Evolutionary conservation across 78 protist species (phyloP).

Genomic region (Carpediemonas membranifera): DNA sequence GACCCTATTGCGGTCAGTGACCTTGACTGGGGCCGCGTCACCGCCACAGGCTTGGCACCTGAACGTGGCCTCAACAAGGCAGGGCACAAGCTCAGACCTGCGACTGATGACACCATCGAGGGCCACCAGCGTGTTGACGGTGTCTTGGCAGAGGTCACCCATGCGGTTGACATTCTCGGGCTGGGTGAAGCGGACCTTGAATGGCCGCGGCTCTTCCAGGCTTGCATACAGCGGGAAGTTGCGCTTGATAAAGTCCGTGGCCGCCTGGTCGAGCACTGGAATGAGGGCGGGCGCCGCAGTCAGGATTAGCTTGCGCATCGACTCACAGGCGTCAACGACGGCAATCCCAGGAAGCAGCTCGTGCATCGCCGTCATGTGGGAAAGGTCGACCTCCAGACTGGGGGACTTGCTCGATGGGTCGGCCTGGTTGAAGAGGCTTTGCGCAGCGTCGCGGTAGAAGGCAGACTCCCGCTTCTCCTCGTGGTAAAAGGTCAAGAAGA

Average conservation of each 20-base stretch:
- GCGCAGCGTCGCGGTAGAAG: too few relatives aligned
- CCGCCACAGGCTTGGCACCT: background rate
- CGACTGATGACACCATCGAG: slow-evolving; percentile 14
- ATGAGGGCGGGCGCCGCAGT: background rate
- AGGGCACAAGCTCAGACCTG: background rate
- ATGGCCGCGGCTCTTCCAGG: background rate
- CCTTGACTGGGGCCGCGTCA: background rate
- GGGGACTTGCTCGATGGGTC: too few relatives aligned
- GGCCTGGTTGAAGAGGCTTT: too few relatives aligned
- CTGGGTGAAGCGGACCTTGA: background rate
- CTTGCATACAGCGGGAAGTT: background rate
- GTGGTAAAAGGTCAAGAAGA: too few relatives aligned
- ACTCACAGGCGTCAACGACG: too few relatives aligned
- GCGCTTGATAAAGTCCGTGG: background rate
- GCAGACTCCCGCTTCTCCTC: too few relatives aligned
- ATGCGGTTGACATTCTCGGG: background rate
- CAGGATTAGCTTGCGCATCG: background rate
- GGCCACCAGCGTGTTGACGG: background rate
- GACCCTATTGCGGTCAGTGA: background rate
- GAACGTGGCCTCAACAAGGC: background rate
- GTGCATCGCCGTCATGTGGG: too few relatives aligned
- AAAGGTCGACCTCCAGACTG: too few relatives aligned
- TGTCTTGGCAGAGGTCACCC: background rate
- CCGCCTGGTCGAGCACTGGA: background rate
- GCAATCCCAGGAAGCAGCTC: too few relatives aligned